These are phyloP conservation scores for Solanum verrucosum DNA, from an alignment of 257 asterid species.

Conservation along the genomic window DNA sequence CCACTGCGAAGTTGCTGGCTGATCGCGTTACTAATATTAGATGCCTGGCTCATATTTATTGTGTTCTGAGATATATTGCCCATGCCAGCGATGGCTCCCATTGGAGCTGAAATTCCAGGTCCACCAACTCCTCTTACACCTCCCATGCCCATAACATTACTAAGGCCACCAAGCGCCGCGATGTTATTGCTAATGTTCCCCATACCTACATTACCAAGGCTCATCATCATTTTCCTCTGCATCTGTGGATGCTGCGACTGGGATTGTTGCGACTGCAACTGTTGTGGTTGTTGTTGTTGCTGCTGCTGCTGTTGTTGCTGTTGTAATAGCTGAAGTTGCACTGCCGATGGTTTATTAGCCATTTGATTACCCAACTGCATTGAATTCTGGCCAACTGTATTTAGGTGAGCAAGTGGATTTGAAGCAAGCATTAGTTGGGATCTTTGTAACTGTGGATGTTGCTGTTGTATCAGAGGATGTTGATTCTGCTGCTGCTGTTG, in stretches of 20 bases:
- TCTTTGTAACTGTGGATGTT: slow-evolving; percentile 70
- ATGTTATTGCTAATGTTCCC: slow-evolving; percentile 62
- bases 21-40: slow-evolving; percentile 41
- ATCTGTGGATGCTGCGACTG: slow-evolving; percentile 34
- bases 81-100: slow-evolving; percentile 57
- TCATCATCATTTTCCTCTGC: slow-evolving; percentile 76
- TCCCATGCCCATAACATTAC: slow-evolving; percentile 64
- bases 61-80: slow-evolving; percentile 58
- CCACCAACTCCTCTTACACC: slow-evolving; percentile 71
- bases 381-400: slow-evolving; percentile 51
- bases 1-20: slow-evolving; percentile 39
- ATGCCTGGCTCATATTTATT: slow-evolving; percentile 46
- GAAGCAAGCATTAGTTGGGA: slow-evolving; percentile 54
- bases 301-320: slow-evolving; percentile 41
- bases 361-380: slow-evolving; percentile 53
- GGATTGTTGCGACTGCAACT: slow-evolving; percentile 37
- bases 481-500: slow-evolving; percentile 29
- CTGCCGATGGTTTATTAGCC: slow-evolving; percentile 37
- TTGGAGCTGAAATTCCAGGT: slow-evolving; percentile 57
- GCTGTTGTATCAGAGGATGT: slow-evolving; percentile 35
- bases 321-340: slow-evolving; percentile 64
- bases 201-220: slow-evolving; percentile 65
- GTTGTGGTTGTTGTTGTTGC: slow-evolving; percentile 30
- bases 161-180: slow-evolving; percentile 69
- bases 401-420: slow-evolving; percentile 59